Conservation (phyloP, 306 rosid species). For the Delonix regia region DNA sequence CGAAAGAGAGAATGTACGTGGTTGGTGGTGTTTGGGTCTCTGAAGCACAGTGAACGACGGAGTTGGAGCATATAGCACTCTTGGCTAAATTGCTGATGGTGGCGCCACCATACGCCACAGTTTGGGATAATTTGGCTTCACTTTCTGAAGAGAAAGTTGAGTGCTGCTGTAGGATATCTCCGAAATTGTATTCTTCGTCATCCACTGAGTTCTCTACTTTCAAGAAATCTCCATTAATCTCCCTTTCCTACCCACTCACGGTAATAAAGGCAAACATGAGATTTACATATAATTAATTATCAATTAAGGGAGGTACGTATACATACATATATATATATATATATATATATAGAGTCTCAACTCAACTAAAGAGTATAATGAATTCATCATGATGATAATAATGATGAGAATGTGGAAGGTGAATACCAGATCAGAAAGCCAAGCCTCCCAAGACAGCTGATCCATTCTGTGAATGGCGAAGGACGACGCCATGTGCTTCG, state of each 20-base stretch:
- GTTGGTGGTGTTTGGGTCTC: not conserved
- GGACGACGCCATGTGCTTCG: not conserved
- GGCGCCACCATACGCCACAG: not conserved
- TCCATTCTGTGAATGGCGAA: constrained; percentile 13
- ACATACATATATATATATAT: too few species aligned
- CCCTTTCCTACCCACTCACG: too few species aligned
- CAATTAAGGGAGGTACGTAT: too few species aligned
- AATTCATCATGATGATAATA: too few species aligned
- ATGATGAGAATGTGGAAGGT: too few species aligned
- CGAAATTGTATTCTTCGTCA: constrained; percentile 30
- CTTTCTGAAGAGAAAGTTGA: not conserved
- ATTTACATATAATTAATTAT: too few species aligned
- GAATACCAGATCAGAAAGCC: constrained; percentile 27
- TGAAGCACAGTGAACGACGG: not conserved
- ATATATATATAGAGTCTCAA: too few species aligned
- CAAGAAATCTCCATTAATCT: not conserved
- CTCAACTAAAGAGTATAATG: not conserved
- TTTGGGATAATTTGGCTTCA: not conserved
- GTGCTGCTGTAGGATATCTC: constrained; percentile 36
- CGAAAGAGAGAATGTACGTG: not conserved
- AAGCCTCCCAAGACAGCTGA: not conserved
- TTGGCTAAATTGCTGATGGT: not conserved
- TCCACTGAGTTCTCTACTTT: not conserved
- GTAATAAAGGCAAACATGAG: too few species aligned
- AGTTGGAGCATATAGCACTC: too few species aligned